Base-by-base conservation (phyloP, 2,329 filamentous ascomycete species). In the Xylariales sp. region DNA sequence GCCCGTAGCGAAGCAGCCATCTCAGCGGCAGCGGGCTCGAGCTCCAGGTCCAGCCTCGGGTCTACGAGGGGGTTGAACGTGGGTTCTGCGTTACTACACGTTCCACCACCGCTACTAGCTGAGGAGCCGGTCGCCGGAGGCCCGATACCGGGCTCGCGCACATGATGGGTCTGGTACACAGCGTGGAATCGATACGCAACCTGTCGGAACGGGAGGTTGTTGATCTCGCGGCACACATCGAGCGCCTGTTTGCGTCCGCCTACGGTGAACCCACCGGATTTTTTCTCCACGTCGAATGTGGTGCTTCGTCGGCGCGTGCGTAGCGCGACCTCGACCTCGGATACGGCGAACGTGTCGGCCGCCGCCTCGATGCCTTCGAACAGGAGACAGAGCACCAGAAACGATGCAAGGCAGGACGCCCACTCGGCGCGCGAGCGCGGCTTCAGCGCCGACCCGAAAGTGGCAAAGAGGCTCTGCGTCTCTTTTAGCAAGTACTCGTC, bases 131-230 rank as follows among this genome's bases (percentile, higher is more conserved):
- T 14, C 14, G 46, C n/a, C 4, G 30, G 18, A n/a, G 4, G n/a
- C 10, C 62, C 68, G 28, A 69, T 53, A 36, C 82, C 81, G 3
- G 80, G 80, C 69, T 87, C 84, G 70, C 80, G 80, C 62, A 80
- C 82, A 74, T 87, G 49, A 6, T 70, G 85, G 23, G 86, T 88
- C 79, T 87, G 85, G 72, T 87, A 89, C 64, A 87, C 81, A 73
- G 87, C 83, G 75, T 89, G 86, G 74, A 89, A 89, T 76, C 87
- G 86, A 69, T 85, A 87, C 3, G 84, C 85, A 72, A 89, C 87
- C 76, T 89, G 86, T 76, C 83, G 85, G 74, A 89, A 89, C 0
- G 86, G 86, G 79, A 88, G 79, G 71, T 87, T 86, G 74, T 89
- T 86, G 54, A 89, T 80, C 73, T 86, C 83, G 36, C 77, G 76